Evolutionary conservation across 768 basidiomycete genomes (phyloP), one percentile per base, ranked within the genome.

Genomic region (Porphyrellus cyaneotinctus): DNA sequence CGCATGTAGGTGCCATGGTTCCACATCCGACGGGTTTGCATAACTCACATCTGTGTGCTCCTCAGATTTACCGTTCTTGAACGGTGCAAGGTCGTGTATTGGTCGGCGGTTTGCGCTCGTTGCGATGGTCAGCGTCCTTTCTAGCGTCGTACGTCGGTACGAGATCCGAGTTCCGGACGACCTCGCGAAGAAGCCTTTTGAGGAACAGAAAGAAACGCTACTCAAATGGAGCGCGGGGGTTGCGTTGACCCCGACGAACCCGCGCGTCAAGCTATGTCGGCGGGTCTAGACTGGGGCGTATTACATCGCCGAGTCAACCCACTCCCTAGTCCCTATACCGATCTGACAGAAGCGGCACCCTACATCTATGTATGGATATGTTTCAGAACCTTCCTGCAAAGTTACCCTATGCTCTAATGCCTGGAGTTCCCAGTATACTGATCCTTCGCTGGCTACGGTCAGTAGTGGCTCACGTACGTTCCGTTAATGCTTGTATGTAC

Each of bases 41-140:
- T 14, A 18, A 36, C 38, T 38, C 45, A 38, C 28, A 22, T 22
- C 33, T 39, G 20, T 28, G 13, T 15, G 26, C 26, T 12, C 11
- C 28, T n/a, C 33, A 13, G 76, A 75, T 59, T 28, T 76, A 24
- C 72, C 76, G 0, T 81, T 82, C 60, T 74, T 75, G 6, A 64
- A 61, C 0, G 78, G 80, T 13, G 65, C 72, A 1, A 69, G 79
- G 15, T 72, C 69, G 20, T 80, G 79, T 56, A 74, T 81, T 24
- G 80, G 79, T 0, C 75, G 78, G 51, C 74, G 75, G 4, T 79
- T 80, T 44, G 74, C 79, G 1, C 55, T 74, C 5, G 65, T 74
- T 4, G 75, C 79, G 58, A 70, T 65, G 42, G 56, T 72, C 2
- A 73, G 74, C 38, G 64, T 78, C 49, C 64, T 81, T 31, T 74